Evolutionary conservation across 371 early-diverging fungal species (phyloP), one percentile per base, ranked within the genome.

Genomic region (Mucor plumbeus): DNA sequence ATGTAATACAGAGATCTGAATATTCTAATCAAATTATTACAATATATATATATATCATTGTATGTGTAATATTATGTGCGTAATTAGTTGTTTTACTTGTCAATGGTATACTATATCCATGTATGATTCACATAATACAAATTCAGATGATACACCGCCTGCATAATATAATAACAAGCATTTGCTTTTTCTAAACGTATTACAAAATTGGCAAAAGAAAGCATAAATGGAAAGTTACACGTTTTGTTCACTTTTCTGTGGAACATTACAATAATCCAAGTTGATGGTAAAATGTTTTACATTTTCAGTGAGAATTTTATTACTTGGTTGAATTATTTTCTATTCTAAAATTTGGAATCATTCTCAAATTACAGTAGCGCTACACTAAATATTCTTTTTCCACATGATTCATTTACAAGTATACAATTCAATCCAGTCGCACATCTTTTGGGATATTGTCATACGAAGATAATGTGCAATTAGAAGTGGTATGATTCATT

Each of bases 151-250:
- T 44, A 5, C 17, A 17, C 10, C 38, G 10, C 9, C 38, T 38
- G 5, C 0, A 38, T 38, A 4, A 38, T 38, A 38, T 38, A 38
- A 38, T 38, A 9, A 5, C 38, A 10, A 9, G 4, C 38, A 38
- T 5, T 38, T 7, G 38, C 41, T 43, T 14, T 4, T 15, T 43
- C 43, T 7, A 44, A 44, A 44, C 44, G 58, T 38, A 7, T 15
- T 35, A 34, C 58, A 58, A 58, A 38, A 36, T 53, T 36, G 39
- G 58, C 19, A 58, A 58, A 58, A 58, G 39, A 31, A 26, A 33
- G 53, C 53, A 53, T 5, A 53, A 14, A 53, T 33, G 44, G 44
- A 44, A 44, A 44, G 44, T 44, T 44, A 44, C 44, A 44, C 44
- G 38, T n/a, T 44, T 44, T 7, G n/a, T 44, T 44, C 44, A 44